Base-by-base conservation (phyloP, 2,329 filamentous ascomycete genomes). In the Cladobotryum protrusum region DNA sequence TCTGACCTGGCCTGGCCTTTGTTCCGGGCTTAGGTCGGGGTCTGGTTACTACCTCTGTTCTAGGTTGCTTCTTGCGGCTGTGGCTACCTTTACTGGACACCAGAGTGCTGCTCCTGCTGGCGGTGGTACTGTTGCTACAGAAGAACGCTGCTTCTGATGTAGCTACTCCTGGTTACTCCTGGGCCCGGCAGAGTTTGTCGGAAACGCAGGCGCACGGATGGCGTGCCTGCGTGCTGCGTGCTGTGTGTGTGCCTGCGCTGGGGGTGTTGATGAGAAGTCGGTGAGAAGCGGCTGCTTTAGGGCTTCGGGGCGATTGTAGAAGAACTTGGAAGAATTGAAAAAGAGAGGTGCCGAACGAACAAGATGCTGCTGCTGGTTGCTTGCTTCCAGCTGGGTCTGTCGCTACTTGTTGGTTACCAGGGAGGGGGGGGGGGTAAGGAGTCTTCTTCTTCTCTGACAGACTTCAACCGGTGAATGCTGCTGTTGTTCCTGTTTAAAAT, bases 221-320 rank as follows among this genome's bases (percentile, higher is more conserved):
- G 44, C 18, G 44, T 44, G 19, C 17, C 19, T 44, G 24, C 14
- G 18, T n/a, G 15, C 6, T n/a, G 15, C 14, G 41, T 20, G 20
- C 6, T 19, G 11, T 5, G 40, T 19, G 11, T 5, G 40, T 14
- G 40, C 40, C 13, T 29, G 41, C 19, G 29, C 17, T 8, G 35
- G 19, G 42, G 42, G 35, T 20, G 46, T 43, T 24, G 45, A 47
- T 24, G 51, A 44, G 43, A 19, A 18, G 24, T 45, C 43, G 43
- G 43, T 45, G 43, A 45, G 43, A 33, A n/a, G n/a, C 24, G 5
- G 18, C 17, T 14, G 37, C 18, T 29, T 12, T 41, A 14, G 15
- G 13, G 37, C 37, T 18, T 40, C 6, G 37, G 11, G 4, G 17
- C 9, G 37, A 17, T 6, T 17, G 9, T 20, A 11, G 45, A 29